These are phyloP conservation scores for Arthrobotrys sphaeroides DNA, from an alignment of 2,329 filamentous ascomycete species.

Conservation along the genomic window DNA sequence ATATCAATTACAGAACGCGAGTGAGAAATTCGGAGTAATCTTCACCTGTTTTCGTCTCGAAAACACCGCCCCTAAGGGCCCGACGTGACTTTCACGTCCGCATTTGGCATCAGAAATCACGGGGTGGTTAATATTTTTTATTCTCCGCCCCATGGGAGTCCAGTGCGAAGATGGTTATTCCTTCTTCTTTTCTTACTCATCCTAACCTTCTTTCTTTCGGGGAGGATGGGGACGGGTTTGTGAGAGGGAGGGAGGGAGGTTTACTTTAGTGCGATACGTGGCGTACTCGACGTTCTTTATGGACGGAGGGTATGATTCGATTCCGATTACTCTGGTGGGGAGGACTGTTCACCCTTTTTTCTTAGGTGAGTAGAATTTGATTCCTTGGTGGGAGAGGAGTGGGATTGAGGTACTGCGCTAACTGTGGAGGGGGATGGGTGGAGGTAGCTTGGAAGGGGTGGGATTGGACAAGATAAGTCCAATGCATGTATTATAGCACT, in stretches of 20 bases:
- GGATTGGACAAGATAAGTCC: not conserved
- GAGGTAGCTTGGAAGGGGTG: not conserved
- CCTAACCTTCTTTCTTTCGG: constrained; percentile 60
- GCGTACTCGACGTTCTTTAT: constrained; percentile 65
- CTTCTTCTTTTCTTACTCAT: constrained; percentile 6
- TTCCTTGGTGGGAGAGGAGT: not conserved
- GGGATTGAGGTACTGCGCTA: constrained; percentile 41
- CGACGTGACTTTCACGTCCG: constrained; percentile 73
- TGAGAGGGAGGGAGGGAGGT: constrained; percentile 70
- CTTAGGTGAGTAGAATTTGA: constrained; percentile 40
- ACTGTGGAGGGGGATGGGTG: constrained; percentile 13
- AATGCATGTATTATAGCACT: not conserved
- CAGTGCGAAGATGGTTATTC: constrained; percentile 54
- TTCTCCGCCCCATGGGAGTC: constrained; percentile 53
- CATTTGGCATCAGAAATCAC: constrained; percentile 78
- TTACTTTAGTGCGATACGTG: constrained; percentile 83
- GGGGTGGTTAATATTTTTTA: constrained; percentile 59
- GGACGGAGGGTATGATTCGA: constrained; percentile 72
- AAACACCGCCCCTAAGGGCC: constrained; percentile 73
- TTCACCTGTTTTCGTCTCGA: constrained; percentile 64
- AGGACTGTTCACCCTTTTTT: constrained; percentile 68
- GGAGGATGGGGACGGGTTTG: not conserved
- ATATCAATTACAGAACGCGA: constrained; percentile 64
- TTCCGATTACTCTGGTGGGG: constrained; percentile 81
- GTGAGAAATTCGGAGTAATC: constrained; percentile 87